Conservation (phyloP, 2,329 filamentous ascomycete species). For the Aspergillus versicolor region DNA sequence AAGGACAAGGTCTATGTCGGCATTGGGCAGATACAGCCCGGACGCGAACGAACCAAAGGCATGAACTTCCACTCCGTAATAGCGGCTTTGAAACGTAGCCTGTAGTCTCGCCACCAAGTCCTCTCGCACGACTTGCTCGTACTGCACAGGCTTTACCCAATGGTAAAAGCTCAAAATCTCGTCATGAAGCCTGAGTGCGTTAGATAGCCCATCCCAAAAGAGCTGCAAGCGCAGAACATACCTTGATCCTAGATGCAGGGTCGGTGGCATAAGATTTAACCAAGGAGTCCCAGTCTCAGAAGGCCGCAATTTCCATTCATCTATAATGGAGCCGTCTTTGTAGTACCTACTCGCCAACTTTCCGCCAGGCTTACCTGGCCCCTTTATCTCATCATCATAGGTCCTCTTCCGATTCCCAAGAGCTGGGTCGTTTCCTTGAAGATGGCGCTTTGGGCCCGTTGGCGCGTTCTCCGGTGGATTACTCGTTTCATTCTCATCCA, state of each 20-base stretch:
- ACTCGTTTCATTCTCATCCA: conserved; percentile 49
- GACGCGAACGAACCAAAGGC: conserved; percentile 95
- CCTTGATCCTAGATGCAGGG: conserved; percentile 35
- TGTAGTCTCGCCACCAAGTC: conserved; percentile 71
- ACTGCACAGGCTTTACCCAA: conserved; percentile 73
- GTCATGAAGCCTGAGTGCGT: conserved; percentile 68
- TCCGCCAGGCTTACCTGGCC: conserved; percentile 52
- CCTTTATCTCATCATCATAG: conserved; percentile 65
- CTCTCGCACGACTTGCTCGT: conserved; percentile 73
- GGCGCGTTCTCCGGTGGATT: conserved; percentile 38
- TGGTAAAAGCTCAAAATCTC: conserved; percentile 89
- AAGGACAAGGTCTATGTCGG: conserved; percentile 92
- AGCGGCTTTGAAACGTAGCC: conserved; percentile 56
- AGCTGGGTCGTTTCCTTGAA: conserved; percentile 41
- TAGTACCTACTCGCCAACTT: conserved; percentile 55
- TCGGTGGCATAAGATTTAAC: conserved; percentile 40
- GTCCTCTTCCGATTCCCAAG: conserved; percentile 73
- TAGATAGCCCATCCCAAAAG: conserved; percentile 9
- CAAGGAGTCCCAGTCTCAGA: conserved; percentile 60
- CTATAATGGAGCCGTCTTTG: conserved; percentile 51
- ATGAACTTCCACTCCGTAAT: conserved; percentile 62
- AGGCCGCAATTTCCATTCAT: conserved; percentile 52
- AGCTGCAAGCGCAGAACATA: conserved; percentile 19
- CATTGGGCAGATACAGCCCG: conserved; percentile 72
- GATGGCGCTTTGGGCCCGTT: conserved; percentile 32